Percentiles rank a stretch among this genome's conserved stretches.
phyloP scores from a whole-genome alignment of 1,284 basidiomycete genomes.

The Pseudozyma sp. region DNA sequence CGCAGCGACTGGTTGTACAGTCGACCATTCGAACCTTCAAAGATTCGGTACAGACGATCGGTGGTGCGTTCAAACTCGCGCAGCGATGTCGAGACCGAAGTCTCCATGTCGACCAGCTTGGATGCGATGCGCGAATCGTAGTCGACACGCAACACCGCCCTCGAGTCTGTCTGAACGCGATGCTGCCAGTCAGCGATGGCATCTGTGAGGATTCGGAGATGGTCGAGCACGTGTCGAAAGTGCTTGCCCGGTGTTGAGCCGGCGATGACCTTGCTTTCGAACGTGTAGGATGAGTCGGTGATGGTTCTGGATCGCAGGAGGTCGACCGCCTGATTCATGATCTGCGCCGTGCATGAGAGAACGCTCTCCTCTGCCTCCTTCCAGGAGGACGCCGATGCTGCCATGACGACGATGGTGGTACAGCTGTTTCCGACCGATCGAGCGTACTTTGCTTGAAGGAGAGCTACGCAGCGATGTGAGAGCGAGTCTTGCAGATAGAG shows the following conservation, averaged over 20 bases:
- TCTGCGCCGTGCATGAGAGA: slow-evolving; percentile 53
- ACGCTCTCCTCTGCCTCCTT: slow-evolving; percentile 51
- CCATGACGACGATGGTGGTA: slow-evolving; percentile 9
- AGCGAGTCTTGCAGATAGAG: too few relatives aligned
- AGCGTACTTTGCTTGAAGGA: background rate
- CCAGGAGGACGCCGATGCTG: slow-evolving; percentile 18
- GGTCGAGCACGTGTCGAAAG: slow-evolving; percentile 59
- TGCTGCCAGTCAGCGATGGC: slow-evolving; percentile 39
- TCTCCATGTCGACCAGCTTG: slow-evolving; percentile 43
- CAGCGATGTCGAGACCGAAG: slow-evolving; percentile 35
- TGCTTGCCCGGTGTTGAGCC: slow-evolving; percentile 60
- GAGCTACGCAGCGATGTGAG: background rate
- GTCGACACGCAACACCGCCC: slow-evolving; percentile 38
- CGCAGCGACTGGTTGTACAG: slow-evolving; percentile 34
- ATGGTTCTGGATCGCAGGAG: slow-evolving; percentile 45
- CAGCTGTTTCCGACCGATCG: background rate
- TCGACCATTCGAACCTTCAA: slow-evolving; percentile 33
- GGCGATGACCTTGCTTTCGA: slow-evolving; percentile 44
- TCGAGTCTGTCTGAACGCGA: slow-evolving; percentile 1
- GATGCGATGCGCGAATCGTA: slow-evolving; percentile 55
- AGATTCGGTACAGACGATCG: slow-evolving; percentile 32
- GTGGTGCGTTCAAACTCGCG: slow-evolving; percentile 43
- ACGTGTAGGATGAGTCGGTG: slow-evolving; percentile 34
- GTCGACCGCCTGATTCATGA: slow-evolving; percentile 54
- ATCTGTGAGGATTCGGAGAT: slow-evolving; percentile 55